Percentiles rank a stretch among this genome's conserved stretches.
Conservation (phyloP, 2,329 filamentous ascomycete genomes). For the Claviceps citrina region DNA sequence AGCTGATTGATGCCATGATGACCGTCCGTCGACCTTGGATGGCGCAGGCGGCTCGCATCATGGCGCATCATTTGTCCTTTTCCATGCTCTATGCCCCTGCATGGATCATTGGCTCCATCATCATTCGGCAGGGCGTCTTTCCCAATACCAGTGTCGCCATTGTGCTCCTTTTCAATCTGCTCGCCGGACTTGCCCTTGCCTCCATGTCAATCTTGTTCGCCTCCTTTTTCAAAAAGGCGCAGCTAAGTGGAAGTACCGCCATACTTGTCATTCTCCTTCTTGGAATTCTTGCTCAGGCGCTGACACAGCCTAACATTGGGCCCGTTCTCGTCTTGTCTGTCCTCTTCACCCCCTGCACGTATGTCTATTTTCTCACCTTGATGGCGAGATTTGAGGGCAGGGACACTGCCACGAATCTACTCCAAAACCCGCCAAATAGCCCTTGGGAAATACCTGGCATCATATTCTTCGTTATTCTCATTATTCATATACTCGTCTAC, state of each 20-base stretch:
- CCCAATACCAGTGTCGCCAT: slow-evolving; percentile 46
- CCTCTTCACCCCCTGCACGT: slow-evolving; percentile 77
- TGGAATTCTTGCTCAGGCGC: slow-evolving; percentile 67
- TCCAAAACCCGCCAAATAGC: slow-evolving; percentile 44
- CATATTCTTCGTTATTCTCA: slow-evolving; percentile 60
- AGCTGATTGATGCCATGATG: slow-evolving; percentile 84
- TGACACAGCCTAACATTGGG: slow-evolving; percentile 44
- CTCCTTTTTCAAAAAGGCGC: slow-evolving; percentile 72
- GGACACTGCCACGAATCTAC: slow-evolving; percentile 43
- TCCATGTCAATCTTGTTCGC: slow-evolving; percentile 72
- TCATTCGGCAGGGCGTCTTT: slow-evolving; percentile 50
- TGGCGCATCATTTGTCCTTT: slow-evolving; percentile 69
- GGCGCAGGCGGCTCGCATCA: slow-evolving; percentile 59
- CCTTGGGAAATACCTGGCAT: slow-evolving; percentile 59
- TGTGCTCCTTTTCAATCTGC: slow-evolving; percentile 57
- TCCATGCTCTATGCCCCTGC: slow-evolving; percentile 65
- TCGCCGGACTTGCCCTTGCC: slow-evolving; percentile 60
- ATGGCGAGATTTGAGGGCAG: slow-evolving; percentile 62
- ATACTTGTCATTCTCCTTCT: slow-evolving; percentile 60
- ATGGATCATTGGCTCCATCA: slow-evolving; percentile 63
- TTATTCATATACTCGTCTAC: slow-evolving; percentile 64
- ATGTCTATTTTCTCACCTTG: slow-evolving; percentile 62
- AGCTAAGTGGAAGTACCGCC: slow-evolving; percentile 70
- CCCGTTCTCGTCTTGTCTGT: slow-evolving; percentile 56
- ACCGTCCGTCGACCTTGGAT: slow-evolving; percentile 60